Conservation (phyloP, 306 rosid genomes). For the Vicia villosa region DNA sequence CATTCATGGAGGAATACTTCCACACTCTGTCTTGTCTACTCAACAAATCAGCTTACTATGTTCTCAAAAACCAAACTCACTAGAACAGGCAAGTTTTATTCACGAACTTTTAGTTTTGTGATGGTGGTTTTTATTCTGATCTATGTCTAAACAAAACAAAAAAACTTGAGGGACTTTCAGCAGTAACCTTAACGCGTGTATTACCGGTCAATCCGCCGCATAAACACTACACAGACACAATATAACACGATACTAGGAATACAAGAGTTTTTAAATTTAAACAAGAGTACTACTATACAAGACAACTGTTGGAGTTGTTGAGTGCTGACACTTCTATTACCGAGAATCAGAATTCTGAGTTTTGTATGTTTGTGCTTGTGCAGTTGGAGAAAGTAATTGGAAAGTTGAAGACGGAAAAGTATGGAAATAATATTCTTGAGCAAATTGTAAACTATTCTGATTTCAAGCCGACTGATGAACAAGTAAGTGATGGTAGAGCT, state of each 20-base stretch:
- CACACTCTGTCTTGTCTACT: constrained; percentile 78
- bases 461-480: constrained; percentile 43
- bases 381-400: constrained; percentile 89
- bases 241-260: background rate
- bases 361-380: constrained; percentile 23
- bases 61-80: constrained; percentile 70
- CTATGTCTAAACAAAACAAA: constrained; percentile 11
- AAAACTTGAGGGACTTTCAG: background rate
- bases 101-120: constrained; percentile 11
- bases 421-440: constrained; percentile 71
- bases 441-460: constrained; percentile 52
- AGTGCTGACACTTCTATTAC: background rate
- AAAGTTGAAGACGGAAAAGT: constrained; percentile 73
- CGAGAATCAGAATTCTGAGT: constrained; percentile 9
- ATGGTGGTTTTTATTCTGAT: constrained; percentile 22
- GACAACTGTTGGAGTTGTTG: background rate
- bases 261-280: no score
- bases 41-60: constrained; percentile 74
- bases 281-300: background rate
- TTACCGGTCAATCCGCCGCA: background rate
- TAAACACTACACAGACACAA: background rate
- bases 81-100: constrained; percentile 63
- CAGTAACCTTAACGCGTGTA: background rate
- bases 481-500: constrained; percentile 48
- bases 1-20: constrained; percentile 79